Conservation (phyloP, 2,329 filamentous ascomycete genomes). For the Diaporthe helianthi region DNA sequence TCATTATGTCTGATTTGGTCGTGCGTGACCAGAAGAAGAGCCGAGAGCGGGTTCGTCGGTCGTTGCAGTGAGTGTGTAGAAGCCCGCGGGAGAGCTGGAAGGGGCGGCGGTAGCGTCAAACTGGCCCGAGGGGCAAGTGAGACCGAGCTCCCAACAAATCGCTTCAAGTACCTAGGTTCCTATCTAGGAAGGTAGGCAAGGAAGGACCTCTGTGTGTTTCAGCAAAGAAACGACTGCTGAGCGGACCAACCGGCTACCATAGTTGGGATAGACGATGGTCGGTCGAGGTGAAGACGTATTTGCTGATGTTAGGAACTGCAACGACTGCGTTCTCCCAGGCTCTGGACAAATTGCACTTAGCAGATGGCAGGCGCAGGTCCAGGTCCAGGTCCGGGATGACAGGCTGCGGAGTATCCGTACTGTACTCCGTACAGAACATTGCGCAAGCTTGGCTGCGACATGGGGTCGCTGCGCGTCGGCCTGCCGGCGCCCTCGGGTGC, state of each 20-base stretch:
- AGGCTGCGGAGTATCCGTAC: neutral
- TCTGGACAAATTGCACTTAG: conserved; percentile 33
- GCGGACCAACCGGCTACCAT: conserved; percentile 19
- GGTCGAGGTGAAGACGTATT: neutral
- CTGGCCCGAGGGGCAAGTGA: neutral
- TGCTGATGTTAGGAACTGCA: neutral
- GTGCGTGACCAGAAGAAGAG: conserved; percentile 2
- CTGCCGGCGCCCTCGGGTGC: conserved; percentile 5
- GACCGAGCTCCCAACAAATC: conserved; percentile 6
- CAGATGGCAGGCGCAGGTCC: conserved; percentile 6
- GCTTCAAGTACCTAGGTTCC: no score
- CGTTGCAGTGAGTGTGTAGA: neutral
- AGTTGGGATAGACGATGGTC: neutral
- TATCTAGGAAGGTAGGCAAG: no score
- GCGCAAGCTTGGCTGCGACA: conserved; percentile 32
- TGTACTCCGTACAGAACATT: conserved; percentile 16
- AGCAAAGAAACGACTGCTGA: conserved; percentile 8
- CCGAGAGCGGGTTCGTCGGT: neutral
- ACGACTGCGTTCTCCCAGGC: conserved; percentile 14
- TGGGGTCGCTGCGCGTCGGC: conserved; percentile 9
- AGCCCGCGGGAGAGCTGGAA: conserved; percentile 8
- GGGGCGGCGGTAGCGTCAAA: conserved; percentile 8
- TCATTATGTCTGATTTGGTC: conserved; percentile 53
- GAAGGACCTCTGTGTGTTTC: neutral
- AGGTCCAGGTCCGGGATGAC: conserved; percentile 14